Conservation (phyloP, 1,284 basidiomycete species). For the Microbotryomycetes sp. region DNA sequence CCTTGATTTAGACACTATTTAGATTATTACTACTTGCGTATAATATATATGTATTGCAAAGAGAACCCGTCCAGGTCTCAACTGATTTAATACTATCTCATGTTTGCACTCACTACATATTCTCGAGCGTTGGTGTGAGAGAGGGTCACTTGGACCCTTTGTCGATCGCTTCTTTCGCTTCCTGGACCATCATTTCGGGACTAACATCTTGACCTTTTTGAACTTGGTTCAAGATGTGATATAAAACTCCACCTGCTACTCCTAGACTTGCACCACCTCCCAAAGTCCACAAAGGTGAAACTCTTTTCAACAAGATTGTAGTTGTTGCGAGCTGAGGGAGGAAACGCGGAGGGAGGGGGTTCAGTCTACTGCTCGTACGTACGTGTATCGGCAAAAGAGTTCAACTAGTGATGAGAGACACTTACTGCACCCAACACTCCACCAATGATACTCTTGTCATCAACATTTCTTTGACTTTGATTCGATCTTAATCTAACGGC, state of each 20-base stretch:
- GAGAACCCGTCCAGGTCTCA: too few relatives aligned
- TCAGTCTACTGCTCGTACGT: not conserved
- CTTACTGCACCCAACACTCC: slow-evolving; percentile 15
- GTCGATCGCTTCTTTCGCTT: slow-evolving; percentile 8
- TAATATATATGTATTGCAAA: too few relatives aligned
- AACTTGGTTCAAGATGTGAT: slow-evolving; percentile 15
- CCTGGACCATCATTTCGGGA: not conserved
- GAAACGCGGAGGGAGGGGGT: not conserved
- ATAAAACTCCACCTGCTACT: slow-evolving; percentile 28
- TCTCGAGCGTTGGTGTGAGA: too few relatives aligned
- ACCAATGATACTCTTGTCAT: slow-evolving; percentile 14
- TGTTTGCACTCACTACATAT: not conserved
- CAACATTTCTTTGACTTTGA: slow-evolving; percentile 3
- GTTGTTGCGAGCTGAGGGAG: slow-evolving; percentile 21
- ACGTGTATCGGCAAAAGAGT: not conserved
- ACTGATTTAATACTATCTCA: not conserved
- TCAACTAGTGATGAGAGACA: not conserved
- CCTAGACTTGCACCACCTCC: slow-evolving; percentile 27
- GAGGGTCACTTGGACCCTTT: not conserved
- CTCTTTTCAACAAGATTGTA: slow-evolving; percentile 30
- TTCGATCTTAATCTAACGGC: slow-evolving; percentile 2
- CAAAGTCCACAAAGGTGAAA: slow-evolving; percentile 19
- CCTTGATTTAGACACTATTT: too few relatives aligned
- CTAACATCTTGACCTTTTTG: slow-evolving; percentile 9
- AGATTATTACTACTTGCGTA: too few relatives aligned